Conservation (phyloP, 306 rosid species). For the Quercus glauca region DNA sequence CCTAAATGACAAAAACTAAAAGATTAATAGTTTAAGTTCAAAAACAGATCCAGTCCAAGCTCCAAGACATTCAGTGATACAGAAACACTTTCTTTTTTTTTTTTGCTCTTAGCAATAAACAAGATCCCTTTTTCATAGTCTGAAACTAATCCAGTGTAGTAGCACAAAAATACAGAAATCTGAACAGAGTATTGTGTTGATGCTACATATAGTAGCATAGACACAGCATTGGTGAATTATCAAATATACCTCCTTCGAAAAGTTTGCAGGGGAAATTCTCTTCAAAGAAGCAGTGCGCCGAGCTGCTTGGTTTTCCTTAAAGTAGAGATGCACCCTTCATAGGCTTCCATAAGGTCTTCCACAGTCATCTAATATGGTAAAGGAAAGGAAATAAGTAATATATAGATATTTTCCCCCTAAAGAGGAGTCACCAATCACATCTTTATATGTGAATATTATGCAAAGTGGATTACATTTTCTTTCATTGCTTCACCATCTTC, state of each 20-base stretch:
- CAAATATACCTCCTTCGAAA: constrained; percentile 68
- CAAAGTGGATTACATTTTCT: constrained; percentile 52
- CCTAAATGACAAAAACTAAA: neutral
- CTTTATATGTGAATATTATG: constrained; percentile 9
- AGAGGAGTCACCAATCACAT: constrained; percentile 20
- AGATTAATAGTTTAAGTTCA: neutral
- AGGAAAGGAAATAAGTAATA: constrained; percentile 24
- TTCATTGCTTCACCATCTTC: constrained; percentile 48
- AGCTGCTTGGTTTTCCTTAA: constrained; percentile 59
- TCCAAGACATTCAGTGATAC: neutral
- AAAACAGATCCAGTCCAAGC: neutral
- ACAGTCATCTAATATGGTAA: constrained; percentile 70
- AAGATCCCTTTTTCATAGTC: neutral
- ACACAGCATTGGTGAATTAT: neutral
- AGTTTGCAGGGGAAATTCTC: constrained; percentile 81
- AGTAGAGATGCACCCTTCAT: constrained; percentile 76
- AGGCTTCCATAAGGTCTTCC: constrained; percentile 67
- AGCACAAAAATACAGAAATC: neutral
- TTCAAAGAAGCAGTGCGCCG: constrained; percentile 67
- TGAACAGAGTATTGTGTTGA: neutral
- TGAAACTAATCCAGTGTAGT: neutral
- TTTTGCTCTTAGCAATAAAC: too few species aligned
- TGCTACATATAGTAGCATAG: neutral
- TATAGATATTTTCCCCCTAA: neutral
- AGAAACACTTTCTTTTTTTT: neutral